Conservation (phyloP, 495 filamentous ascomycete genomes). For the Melanomma pulvis-pyrius region DNA sequence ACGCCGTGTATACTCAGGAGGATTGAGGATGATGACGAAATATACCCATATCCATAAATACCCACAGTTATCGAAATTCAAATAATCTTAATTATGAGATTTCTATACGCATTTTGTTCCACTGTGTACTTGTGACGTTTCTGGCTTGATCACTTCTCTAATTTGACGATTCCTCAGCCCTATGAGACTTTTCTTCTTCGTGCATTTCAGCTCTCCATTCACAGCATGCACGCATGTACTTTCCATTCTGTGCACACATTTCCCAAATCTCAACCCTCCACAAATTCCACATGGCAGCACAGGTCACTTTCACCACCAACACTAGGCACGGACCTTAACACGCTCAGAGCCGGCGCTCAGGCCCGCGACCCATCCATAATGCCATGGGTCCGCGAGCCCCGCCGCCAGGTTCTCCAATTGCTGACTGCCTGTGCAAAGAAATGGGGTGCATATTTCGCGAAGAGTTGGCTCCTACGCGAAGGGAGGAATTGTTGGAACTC, state of each 20-base stretch:
- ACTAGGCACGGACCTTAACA: conserved; percentile 13
- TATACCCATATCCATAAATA: conserved; percentile 31
- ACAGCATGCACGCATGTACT: background rate
- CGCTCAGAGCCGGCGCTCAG: conserved; percentile 28
- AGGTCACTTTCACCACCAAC: background rate
- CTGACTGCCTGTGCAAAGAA: background rate
- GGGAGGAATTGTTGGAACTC: background rate
- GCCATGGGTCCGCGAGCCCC: background rate
- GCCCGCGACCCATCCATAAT: conserved; percentile 8
- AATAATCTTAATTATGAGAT: conserved; percentile 11
- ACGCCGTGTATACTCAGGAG: conserved; percentile 28
- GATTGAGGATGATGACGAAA: conserved; percentile 30
- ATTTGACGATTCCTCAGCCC: background rate
- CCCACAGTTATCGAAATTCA: conserved; percentile 21
- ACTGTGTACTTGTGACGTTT: background rate
- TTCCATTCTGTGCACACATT: background rate
- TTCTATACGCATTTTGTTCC: background rate
- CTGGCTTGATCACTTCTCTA: background rate
- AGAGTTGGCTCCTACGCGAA: background rate
- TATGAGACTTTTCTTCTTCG: background rate
- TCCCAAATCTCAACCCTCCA: background rate
- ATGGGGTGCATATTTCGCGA: background rate
- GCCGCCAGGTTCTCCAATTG: conserved; percentile 2
- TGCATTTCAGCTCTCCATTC: background rate
- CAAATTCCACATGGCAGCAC: conserved; percentile 16